Evolutionary conservation across 352 stramenopile genomes (phyloP), one percentile per base, ranked within the genome.

Genomic region (Globisporangium parvum): DNA sequence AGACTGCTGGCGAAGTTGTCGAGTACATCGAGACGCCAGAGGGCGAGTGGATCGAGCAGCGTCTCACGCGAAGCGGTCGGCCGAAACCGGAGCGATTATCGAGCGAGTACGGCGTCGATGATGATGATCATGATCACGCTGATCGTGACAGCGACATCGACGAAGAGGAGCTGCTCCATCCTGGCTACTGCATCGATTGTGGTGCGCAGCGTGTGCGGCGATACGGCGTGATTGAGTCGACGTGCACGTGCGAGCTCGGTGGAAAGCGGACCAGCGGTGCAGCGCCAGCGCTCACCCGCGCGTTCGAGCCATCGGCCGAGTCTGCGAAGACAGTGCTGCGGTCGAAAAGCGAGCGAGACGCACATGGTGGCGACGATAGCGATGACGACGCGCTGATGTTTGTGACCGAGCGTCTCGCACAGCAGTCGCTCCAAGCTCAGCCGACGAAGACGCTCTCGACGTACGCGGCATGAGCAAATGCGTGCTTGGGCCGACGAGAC

Each of bases 1-100:
- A 82, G 35, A 73, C 65, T 35, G 51, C 65, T 1, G 65, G 60
- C 12, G 76, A 89, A 52, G 68, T 67, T 3, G 58, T 79, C 20
- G 80, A 90, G 56, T 75, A 79, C 54, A 67, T 88, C 42, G 80
- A 88, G 54, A 76, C 65, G 21, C 70, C 65, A 23, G 75, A 77
- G 24, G 79, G 79, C 39, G 68, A 90, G 49, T 90, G 79, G 79
- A 66, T 88, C n/a, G 70, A 72, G 23, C 71, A 69, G 18, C 65
- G 70, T 5, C 23, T 14, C 26, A 59, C 53, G 2, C 58, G 55
- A 37, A 21, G 41, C 17, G 10, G 8, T 47, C 33, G 6, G 9
- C 44, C 6, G 50, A n/a, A 39, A 24, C 42, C 15, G 47, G 20
- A 6, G 49, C 20, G 28, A 21, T 20, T 21, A 52, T 65, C 26